A percentile compares a stretch with the other conserved stretches of the same genome.
These are phyloP conservation scores for Bipolaris bicolor DNA, from an alignment of 2,329 filamentous ascomycete genomes.

Conservation along the genomic window DNA sequence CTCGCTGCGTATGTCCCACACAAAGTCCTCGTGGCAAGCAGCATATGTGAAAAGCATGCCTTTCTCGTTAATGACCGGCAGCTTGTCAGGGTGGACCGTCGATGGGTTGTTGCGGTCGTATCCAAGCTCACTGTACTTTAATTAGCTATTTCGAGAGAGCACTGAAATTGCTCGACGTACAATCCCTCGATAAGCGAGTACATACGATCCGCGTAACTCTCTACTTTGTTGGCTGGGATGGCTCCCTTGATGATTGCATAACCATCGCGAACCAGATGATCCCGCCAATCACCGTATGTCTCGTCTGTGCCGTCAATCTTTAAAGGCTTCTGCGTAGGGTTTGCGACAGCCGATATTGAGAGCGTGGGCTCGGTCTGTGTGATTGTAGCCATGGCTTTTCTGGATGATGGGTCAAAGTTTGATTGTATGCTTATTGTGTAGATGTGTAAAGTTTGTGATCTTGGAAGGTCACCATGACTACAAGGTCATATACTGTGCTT, in stretches of 20 bases:
- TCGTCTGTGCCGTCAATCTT: conserved; percentile 27
- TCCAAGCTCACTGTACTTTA: conserved; percentile 17
- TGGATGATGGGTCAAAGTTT: no score
- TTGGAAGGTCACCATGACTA: no score
- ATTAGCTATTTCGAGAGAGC: not conserved
- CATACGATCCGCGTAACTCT: conserved; percentile 41
- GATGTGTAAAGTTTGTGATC: no score
- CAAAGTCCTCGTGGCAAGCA: conserved; percentile 50
- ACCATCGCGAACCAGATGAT: conserved; percentile 27
- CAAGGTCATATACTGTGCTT: no score
- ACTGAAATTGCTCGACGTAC: conserved; percentile 7
- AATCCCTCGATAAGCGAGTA: conserved; percentile 43
- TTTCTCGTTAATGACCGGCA: conserved; percentile 29
- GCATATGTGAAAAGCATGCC: conserved; percentile 41
- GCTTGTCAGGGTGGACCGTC: conserved; percentile 26
- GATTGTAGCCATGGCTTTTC: conserved; percentile 16
- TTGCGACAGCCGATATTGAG: conserved; percentile 14
- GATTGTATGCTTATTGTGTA: no score
- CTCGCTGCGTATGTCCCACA: conserved; percentile 50
- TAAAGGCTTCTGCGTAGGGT: conserved; percentile 8
- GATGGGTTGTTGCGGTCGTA: conserved; percentile 28
- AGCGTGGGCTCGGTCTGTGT: conserved; percentile 13
- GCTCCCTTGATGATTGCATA: conserved; percentile 54
- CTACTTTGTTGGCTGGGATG: conserved; percentile 52
- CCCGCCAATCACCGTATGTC: conserved; percentile 43